Conservation (phyloP, 108 stramenopile species). For the Discostella pseudostelligera region DNA sequence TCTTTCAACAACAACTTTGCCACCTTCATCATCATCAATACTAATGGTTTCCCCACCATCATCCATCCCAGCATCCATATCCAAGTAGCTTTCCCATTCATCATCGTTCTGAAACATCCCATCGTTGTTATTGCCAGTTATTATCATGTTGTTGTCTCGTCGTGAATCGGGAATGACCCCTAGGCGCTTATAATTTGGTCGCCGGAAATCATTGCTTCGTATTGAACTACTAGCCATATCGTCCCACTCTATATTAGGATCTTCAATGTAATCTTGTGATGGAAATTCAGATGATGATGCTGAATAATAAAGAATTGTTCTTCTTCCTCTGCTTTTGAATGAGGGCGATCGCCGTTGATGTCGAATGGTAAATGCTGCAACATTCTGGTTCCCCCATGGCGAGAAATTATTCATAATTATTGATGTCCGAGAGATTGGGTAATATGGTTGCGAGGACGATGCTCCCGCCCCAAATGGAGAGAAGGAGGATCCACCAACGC, state of each 20-base stretch:
- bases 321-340: not conserved
- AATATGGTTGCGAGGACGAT: too few species aligned
- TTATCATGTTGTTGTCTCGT: not conserved
- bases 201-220: not conserved
- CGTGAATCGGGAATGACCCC: not conserved
- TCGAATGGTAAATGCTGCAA: too few species aligned
- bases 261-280: conserved; percentile 1
- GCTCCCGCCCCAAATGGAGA: too few species aligned
- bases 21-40: not conserved
- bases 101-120: not conserved
- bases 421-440: too few species aligned
- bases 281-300: conserved; percentile 13
- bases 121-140: not conserved
- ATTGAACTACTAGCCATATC: not conserved
- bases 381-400: too few species aligned
- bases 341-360: too few species aligned
- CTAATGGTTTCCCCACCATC: conserved; percentile 1
- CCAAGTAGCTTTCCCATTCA: conserved; percentile 22
- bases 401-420: too few species aligned
- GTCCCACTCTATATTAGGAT: conserved; percentile 21
- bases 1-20: not conserved
- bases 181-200: not conserved
- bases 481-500: too few species aligned
- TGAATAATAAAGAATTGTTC: not conserved
- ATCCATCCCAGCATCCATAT: conserved; percentile 6